Evolutionary conservation across 306 rosid genomes (phyloP), one percentile per base, ranked within the genome.

Genomic region (Senna tora): DNA sequence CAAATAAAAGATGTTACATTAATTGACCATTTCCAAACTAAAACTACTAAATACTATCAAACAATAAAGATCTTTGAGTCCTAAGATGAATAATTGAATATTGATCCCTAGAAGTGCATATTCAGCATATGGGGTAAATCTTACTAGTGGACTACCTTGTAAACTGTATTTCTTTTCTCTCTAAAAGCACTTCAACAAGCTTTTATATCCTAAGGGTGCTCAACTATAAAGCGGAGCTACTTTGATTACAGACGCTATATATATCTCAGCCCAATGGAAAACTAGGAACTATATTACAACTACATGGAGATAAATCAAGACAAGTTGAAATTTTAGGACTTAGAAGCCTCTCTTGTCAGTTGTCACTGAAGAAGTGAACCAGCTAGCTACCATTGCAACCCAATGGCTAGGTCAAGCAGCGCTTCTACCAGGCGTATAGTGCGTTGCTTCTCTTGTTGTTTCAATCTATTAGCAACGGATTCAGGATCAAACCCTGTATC

Each of bases 361-460:
- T 20, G 41, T 42, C 54, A 45, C 58, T 6, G 17, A 3, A 30
- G 13, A 34, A 67, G 4, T 21, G 52, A 22, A 51, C 47, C 30
- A 67, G 65, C 72, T 32, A 51, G 55, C 81, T 94, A 91, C 91
- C 94, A 89, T 30, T 84, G 51, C 78, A 94, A 81, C 79, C 86
- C 65, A 54, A 94, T 66, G 51, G 97, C 95, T 66, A 94, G 77
- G 65, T 94, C 91, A 74, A 94, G 80, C 72, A 91, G 75, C 21
- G 97, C 84, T 82, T 87, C 92, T 22, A 94, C 96, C 62, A 80
- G 92, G 69, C 84, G 82, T 51, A 89, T 81, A 39, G 95, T 76
- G 25, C 82, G 87, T 62, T 83, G 89, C 81, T 91, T 91, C 89
- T 94, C 91, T 76, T 91, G 97, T 47, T 87, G 95, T 85, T 94